Percentiles rank a stretch among this genome's conserved stretches.
phyloP scores from a whole-genome alignment of 305 asterid genomes.

The Solanum hybrid region DNA sequence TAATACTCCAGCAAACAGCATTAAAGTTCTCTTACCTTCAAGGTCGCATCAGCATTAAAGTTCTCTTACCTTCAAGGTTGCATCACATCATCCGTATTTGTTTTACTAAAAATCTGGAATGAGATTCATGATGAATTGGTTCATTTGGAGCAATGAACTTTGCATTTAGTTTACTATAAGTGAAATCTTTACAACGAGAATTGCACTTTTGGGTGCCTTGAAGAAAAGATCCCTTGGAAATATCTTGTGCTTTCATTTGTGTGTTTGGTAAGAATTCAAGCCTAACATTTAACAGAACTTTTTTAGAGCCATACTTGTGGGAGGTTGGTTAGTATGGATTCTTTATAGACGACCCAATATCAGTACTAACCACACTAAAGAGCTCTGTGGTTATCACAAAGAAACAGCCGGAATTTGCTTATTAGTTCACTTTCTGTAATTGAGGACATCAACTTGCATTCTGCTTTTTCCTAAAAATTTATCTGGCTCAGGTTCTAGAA shows the following conservation, averaged over 20 bases:
- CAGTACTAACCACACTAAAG: neutral
- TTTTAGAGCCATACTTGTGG: neutral
- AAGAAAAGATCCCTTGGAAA: neutral
- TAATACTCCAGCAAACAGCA: neutral
- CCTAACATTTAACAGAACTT: neutral
- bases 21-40: constrained; percentile 1
- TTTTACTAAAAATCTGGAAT: neutral
- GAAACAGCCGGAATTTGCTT: neutral
- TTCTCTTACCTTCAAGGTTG: neutral
- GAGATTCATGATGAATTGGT: neutral
- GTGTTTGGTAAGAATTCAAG: neutral
- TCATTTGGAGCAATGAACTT: neutral
- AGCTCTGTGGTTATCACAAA: neutral
- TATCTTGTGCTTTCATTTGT: neutral
- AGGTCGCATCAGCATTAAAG: neutral
- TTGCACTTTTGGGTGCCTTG: neutral
- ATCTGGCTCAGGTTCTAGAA: neutral
- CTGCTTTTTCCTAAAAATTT: neutral
- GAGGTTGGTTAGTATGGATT: neutral
- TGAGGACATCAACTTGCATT: neutral
- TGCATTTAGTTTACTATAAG: neutral
- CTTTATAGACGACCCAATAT: neutral
- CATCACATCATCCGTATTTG: neutral
- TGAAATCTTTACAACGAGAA: neutral
- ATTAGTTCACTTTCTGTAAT: neutral